Base-by-base conservation (phyloP, 257 asterid species). In the Gentiana straminea region DNA sequence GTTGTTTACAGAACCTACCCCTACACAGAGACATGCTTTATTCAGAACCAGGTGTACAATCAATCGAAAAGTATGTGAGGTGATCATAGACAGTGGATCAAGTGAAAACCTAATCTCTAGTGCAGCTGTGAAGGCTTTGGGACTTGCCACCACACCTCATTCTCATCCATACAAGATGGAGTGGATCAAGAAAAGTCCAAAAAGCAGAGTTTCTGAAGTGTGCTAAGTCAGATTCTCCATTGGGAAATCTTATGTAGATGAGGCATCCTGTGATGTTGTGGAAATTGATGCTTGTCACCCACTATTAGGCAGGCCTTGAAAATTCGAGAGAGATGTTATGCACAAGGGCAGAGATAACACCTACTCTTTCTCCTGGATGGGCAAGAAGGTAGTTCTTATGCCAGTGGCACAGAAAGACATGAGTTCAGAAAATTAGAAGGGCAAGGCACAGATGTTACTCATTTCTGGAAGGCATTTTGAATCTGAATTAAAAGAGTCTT, bases 271-370 rank as follows among this genome's bases (percentile, higher is more conserved):
- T 35, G 46, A 54, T 53, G 36, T 54, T 3, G 35, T 53, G 35
- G 33, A 46, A 7, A 62, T 45, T 58, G 33, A 54, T 2, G 56
- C 39, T 6, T 63, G 46, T 33, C 53, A 63, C 35, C 2, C 55
- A 10, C 41, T 47, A 10, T 12, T 52, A 0, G 52, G 59, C 0
- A 7, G 47, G 34, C 53, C 52, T 1, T 62, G 53, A 46, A 33
- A 53, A 36, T 54, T 33, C 47, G 55, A 5, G 5, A 12, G 39
- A 43, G 57, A 8, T 1, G 43, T 10, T 38, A 9, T 12, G 33
- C 51, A 34, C 3, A 43, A 5, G 34, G 7, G 44, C 7, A 2
- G 0, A 11, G 12, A 52, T 5, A 43, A 54, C 41, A 8, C 52
- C 53, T 44, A 15, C 36, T 2, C n/a, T 11, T 24, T 35, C 57